Evolutionary conservation across 2,329 filamentous ascomycete species (phyloP), one percentile per base, ranked within the genome.

Genomic region (Aspergillus sp.): DNA sequence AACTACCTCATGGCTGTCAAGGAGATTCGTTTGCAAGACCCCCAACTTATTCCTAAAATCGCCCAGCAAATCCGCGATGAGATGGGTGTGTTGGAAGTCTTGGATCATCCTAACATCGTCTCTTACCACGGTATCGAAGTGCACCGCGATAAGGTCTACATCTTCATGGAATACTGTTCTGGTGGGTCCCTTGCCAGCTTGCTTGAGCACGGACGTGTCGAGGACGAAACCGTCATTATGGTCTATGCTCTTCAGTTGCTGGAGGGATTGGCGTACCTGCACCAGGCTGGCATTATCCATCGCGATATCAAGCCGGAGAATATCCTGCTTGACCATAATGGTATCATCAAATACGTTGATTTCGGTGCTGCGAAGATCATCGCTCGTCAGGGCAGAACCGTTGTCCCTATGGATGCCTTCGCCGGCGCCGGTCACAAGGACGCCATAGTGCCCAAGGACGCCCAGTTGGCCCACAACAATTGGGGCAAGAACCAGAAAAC

Each of bases 161-260:
- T 99, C 67, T 99, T 99, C 75, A 99, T 99, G 95, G 95, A 99
- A 77, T 98, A 96, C 78, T 99, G 95, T 76, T 96, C 92, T 4
- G 94, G 95, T 55, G 95, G 95, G 19, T 98, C 94, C 15, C 83
- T 99, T 52, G 93, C 95, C 45, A 90, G 87, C 54, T 81, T 99
- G 55, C 82, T 99, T 45, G 95, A 99, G 75, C 94, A 99, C 72
- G 95, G 95, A 12, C 90, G 95, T 43, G 97, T 99, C 65, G 95
- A 97, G 79, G 96, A 98, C 72, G 95, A 99, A 76, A 95, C 93
- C 58, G 93, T 98, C 63, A 94, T 97, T 63, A 96, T 96, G 87
- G 94, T 98, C 45, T 98, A 98, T 74, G 91, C 92, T 25, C 82
- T 98, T 62, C 94, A 98, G 75, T 88, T 98, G 76, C 84, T 98